A percentile compares a stretch with the other conserved stretches of the same genome.
These are phyloP conservation scores for Leonotis leonurus DNA, from an alignment of 257 asterid species.

Conservation along the genomic window DNA sequence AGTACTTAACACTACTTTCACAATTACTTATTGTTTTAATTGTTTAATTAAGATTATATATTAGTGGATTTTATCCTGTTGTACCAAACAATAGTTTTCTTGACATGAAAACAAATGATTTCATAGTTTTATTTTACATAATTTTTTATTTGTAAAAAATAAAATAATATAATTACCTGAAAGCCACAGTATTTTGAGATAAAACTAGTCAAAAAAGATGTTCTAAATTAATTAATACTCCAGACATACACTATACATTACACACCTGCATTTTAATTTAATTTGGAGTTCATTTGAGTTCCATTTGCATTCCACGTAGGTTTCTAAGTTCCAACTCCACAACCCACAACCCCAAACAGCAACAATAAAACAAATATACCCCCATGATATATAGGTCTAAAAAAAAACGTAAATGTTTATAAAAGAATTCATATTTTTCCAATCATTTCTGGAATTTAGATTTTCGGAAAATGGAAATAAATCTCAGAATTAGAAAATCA, in stretches of 20 bases:
- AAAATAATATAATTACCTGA: not conserved
- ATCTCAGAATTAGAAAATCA: conserved; percentile 26
- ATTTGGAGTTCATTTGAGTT: conserved; percentile 32
- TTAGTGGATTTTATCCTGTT: too few species aligned
- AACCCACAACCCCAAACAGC: not conserved
- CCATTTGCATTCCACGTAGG: conserved; percentile 36
- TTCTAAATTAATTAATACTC: not conserved
- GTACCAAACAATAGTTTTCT: too few species aligned
- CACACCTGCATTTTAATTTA: conserved; percentile 16
- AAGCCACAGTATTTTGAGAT: too few species aligned
- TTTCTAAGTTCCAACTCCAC: conserved; percentile 10
- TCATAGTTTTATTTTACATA: too few species aligned
- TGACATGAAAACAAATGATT: too few species aligned
- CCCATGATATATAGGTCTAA: conserved; percentile 2
- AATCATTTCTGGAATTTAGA: conserved; percentile 21
- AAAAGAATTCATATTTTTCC: conserved; percentile 11
- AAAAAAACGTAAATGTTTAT: not conserved
- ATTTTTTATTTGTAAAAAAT: not conserved
- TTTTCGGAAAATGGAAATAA: conserved; percentile 24
- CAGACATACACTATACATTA: not conserved
- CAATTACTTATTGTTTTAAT: too few species aligned
- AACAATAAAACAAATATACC: not conserved
- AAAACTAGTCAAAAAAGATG: not conserved
- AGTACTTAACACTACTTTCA: too few species aligned
- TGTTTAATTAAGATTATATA: too few species aligned